Evolutionary conservation across 2,329 filamentous ascomycete species (phyloP), one percentile per base, ranked within the genome.

Genomic region (Fusarium napiforme): DNA sequence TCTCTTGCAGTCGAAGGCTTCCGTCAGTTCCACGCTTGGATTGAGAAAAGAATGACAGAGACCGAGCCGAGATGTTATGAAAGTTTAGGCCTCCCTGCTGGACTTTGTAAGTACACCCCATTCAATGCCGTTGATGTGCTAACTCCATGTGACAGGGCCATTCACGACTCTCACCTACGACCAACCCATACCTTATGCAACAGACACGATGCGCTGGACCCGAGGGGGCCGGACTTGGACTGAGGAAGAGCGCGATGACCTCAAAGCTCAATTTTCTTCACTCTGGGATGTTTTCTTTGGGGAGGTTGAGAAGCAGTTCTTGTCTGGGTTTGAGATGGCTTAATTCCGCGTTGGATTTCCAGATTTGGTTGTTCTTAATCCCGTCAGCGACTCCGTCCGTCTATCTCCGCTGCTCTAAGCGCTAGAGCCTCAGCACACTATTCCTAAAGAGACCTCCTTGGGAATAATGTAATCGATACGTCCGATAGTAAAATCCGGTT

Each of bases 111-210:
- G 34, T 9, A 18, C 34, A 18, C 15, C 15, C 15, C 4, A 8
- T 9, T 18, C 16, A 36, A 18, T 9, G 34, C 15, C 1, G 8
- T 36, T 36, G 34, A 36, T 36, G n/a, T 26, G 2, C 39, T 56
- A 3, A 61, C 3, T 2, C 21, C 0, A 14, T 5, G 1, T 18
- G 1, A 0, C 2, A 64, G 60, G 45, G 55, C 55, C 55, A 1
- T 64, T 60, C 5, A 60, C 60, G 61, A 64, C 55, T 10, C 37
- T 50, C 5, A 23, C 19, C 3, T 60, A 64, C 9, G 30, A 60
- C 7, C 55, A 64, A 0, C 53, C 18, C 0, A 46, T 60, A 18
- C 53, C 61, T 2, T 26, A 50, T 4, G 19, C 37, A 6, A 23
- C 50, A 11, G 43, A 59, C 1, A 28, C 28, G 2, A 57, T 23